Evolutionary conservation across 208 protist species (phyloP).

Genomic region (Acanthamoeba castellanii): DNA sequence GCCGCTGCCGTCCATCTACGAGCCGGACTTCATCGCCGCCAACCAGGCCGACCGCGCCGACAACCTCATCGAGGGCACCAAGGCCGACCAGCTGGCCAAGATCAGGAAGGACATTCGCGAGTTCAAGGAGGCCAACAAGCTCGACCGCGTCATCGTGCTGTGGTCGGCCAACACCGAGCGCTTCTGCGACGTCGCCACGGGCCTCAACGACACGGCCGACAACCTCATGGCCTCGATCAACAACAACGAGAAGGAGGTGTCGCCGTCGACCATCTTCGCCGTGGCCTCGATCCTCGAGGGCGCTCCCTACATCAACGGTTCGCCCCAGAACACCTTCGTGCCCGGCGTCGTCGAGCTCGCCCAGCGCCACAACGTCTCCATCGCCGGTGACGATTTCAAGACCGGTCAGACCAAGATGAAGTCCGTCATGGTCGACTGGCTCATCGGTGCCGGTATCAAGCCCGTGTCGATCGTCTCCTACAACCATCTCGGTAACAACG

Average conservation of each 20-base stretch:
- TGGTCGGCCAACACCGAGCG: constrained; percentile 99
- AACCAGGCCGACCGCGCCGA: constrained; percentile 98
- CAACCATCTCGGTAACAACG: constrained; percentile 99
- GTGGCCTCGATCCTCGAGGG: constrained; percentile 97
- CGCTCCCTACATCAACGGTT: constrained; percentile 98
- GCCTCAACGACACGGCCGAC: constrained; percentile 97
- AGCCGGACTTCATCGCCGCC: constrained; percentile 98
- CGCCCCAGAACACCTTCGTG: constrained; percentile 99
- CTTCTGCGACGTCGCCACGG: constrained; percentile 93
- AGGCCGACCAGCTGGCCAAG: constrained; percentile 95
- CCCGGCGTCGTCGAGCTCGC: constrained; percentile 96
- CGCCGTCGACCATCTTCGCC: constrained; percentile 97
- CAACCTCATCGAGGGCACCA: constrained; percentile 95
- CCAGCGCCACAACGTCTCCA: constrained; percentile 91
- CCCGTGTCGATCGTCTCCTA: constrained; percentile 94
- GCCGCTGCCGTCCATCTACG: constrained; percentile 97
- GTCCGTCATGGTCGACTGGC: constrained; percentile 98
- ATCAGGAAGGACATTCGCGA: constrained; percentile 96
- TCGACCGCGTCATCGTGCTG: constrained; percentile 98
- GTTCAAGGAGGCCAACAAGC: constrained; percentile 92
- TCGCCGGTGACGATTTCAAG: constrained; percentile 99
- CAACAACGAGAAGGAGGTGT: constrained; percentile 93
- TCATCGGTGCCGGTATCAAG: constrained; percentile 97
- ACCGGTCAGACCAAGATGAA: constrained; percentile 99
- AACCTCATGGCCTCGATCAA: constrained; percentile 95